Base-by-base conservation (phyloP, 2,329 filamentous ascomycete species). In the Penicillium decumbens region DNA sequence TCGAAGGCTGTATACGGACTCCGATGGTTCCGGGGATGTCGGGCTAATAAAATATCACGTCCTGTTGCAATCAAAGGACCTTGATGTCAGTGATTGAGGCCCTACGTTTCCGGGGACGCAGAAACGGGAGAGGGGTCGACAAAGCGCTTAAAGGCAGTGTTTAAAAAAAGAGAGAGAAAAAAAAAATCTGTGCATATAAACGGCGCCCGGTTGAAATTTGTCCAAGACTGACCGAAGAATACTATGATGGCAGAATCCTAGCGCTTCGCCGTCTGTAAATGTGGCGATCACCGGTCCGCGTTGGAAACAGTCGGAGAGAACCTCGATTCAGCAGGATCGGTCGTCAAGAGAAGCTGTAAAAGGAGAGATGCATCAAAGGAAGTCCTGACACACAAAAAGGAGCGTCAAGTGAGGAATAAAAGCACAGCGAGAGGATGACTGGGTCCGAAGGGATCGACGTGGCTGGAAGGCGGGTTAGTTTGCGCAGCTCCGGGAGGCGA, bases 381-480 rank as follows among this genome's bases (percentile, higher is more conserved):
- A 47, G 41, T 44, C 42, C 43, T 15, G 43, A 43, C 30, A 51
- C 45, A 51, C 48, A 50, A 44, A 41, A 53, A 58, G 48, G 49
- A 53, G 57, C 45, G 52, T 57, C 46, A 55, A 61, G 50, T 47
- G 54, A 50, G 50, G 43, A 52, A 50, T 56, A 51, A 51, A 56
- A 55, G 57, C 45, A 46, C 54, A 55, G 54, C 58, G 54, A 46
- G 49, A 58, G 49, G 58, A 56, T 61, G 57, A 59, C 45, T 56
- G 63, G 62, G 65, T 58, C 61, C 66, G 65, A 66, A 67, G 66
- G 65, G 60, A 65, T 63, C 55, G 56, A 65, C 61, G 62, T 66
- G 65, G 65, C 64, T 67, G 66, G 66, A 68, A 54, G 58, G 50
- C 37, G 15, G 38, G 47, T 61, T 61, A 60, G 64, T 62, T 56